phyloP scores from a whole-genome alignment of 2,329 filamentous ascomycete genomes.

The Monosporascus sp. region DNA sequence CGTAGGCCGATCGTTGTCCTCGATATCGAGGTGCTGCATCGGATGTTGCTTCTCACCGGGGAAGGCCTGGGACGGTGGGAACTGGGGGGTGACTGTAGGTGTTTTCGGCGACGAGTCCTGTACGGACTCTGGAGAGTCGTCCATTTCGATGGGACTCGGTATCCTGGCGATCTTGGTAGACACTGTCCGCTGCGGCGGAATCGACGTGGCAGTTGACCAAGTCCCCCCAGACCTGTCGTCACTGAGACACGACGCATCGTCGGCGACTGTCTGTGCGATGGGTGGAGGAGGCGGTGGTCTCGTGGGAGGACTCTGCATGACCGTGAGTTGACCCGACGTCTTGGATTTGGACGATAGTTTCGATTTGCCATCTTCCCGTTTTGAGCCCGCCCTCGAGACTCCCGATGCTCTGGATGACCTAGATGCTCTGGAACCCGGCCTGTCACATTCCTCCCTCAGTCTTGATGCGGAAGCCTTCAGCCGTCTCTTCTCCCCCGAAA shows the following conservation, averaged over 20 bases:
- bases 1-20: slow-evolving; percentile 34
- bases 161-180: slow-evolving; percentile 25
- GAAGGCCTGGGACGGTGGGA: slow-evolving; percentile 40
- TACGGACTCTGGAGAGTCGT: slow-evolving; percentile 46
- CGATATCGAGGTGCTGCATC: slow-evolving; percentile 29
- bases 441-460: slow-evolving; percentile 33
- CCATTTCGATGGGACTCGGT: slow-evolving; percentile 35
- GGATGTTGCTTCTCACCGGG: slow-evolving; percentile 33
- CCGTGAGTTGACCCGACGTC: slow-evolving; percentile 54
- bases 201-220: slow-evolving; percentile 28
- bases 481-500: slow-evolving; percentile 41
- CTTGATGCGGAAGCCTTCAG: slow-evolving; percentile 28
- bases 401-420: slow-evolving; percentile 37
- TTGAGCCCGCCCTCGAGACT: slow-evolving; percentile 39
- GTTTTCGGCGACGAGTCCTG: slow-evolving; percentile 56
- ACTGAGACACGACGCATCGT: slow-evolving; percentile 24
- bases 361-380: slow-evolving; percentile 41
- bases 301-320: slow-evolving; percentile 32
- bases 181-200: slow-evolving; percentile 29
- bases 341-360: slow-evolving; percentile 51
- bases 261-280: slow-evolving; percentile 18
- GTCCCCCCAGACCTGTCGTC: slow-evolving; percentile 27
- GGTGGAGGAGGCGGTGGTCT: slow-evolving; percentile 28
- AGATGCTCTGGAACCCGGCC: slow-evolving; percentile 41
- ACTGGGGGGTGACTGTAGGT: slow-evolving; percentile 49